These are phyloP conservation scores for Malassezia pachydermatis DNA, from an alignment of 1,284 basidiomycete genomes.

Conservation along the genomic window DNA sequence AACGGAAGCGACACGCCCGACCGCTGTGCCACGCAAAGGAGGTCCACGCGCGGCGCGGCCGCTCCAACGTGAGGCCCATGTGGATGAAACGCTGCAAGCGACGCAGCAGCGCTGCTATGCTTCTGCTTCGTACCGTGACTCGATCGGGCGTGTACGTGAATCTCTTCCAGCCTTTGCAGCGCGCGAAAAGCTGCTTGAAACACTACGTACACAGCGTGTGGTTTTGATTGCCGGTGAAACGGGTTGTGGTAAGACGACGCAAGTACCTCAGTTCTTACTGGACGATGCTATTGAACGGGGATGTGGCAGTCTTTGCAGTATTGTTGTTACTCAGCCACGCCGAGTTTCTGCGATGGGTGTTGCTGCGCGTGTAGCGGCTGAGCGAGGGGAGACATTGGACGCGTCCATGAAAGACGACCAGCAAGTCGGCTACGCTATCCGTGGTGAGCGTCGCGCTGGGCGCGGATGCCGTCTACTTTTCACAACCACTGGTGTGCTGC, in stretches of 20 bases:
- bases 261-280: slow-evolving; percentile 69
- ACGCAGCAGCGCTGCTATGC: slow-evolving; percentile 64
- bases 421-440: slow-evolving; percentile 74
- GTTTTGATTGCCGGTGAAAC: slow-evolving; percentile 46
- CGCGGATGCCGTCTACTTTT: slow-evolving; percentile 60
- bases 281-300: slow-evolving; percentile 63
- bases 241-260: slow-evolving; percentile 73
- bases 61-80: slow-evolving; percentile 46
- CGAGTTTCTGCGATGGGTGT: slow-evolving; percentile 82
- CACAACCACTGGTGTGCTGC: slow-evolving; percentile 82
- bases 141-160: slow-evolving; percentile 58
- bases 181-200: slow-evolving; percentile 57
- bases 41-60: slow-evolving; percentile 26
- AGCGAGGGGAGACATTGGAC: slow-evolving; percentile 65
- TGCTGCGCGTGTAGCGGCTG: slow-evolving; percentile 72
- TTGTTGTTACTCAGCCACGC: slow-evolving; percentile 81
- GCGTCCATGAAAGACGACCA: slow-evolving; percentile 18
- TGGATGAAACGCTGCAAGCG: slow-evolving; percentile 57
- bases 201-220: slow-evolving; percentile 23
- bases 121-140: slow-evolving; percentile 58
- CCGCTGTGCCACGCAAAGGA: not conserved
- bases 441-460: slow-evolving; percentile 69
- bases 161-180: slow-evolving; percentile 65
- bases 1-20: slow-evolving; percentile 4
- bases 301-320: slow-evolving; percentile 61